These are phyloP conservation scores for Malbranchea zuffiana DNA, from an alignment of 2,329 filamentous ascomycete genomes.

Conservation along the genomic window DNA sequence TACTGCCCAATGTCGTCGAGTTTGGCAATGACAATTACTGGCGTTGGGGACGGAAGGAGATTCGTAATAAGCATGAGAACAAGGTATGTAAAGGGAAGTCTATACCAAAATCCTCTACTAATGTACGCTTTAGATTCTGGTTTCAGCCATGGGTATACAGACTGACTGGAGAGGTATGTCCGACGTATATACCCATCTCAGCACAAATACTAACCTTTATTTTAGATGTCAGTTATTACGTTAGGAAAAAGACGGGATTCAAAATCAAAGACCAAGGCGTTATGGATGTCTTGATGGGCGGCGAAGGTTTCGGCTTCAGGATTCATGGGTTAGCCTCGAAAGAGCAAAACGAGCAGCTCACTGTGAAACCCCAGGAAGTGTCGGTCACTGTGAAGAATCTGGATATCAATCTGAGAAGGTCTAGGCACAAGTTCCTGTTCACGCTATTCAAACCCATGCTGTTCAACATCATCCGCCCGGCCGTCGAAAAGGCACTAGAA, in stretches of 20 bases:
- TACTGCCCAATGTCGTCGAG: constrained; percentile 86
- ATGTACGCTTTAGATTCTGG: constrained; percentile 46
- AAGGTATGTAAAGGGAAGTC: constrained; percentile 33
- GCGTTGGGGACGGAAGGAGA: constrained; percentile 84
- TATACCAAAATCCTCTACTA: neutral
- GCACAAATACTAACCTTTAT: constrained; percentile 6
- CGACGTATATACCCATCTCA: neutral
- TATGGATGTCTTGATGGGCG: constrained; percentile 76
- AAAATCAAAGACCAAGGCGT: constrained; percentile 77
- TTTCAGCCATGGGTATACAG: constrained; percentile 81
- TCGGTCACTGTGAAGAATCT: constrained; percentile 71
- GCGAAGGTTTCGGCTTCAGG: constrained; percentile 82
- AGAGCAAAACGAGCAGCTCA: constrained; percentile 62
- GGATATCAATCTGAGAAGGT: constrained; percentile 83
- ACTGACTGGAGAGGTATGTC: constrained; percentile 59
- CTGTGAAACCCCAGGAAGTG: constrained; percentile 91
- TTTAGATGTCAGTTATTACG: constrained; percentile 77
- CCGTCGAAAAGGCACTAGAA: constrained; percentile 76
- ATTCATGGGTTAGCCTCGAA: constrained; percentile 76
- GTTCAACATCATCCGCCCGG: constrained; percentile 71
- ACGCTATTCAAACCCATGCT: constrained; percentile 75
- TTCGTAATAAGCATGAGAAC: constrained; percentile 71
- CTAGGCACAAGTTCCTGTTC: constrained; percentile 88
- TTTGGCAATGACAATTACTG: constrained; percentile 87
- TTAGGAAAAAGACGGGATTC: constrained; percentile 92